Evolutionary conservation across 768 basidiomycete genomes (phyloP), one percentile per base, ranked within the genome.

Genomic region (Sporobolomyces phaffii): DNA sequence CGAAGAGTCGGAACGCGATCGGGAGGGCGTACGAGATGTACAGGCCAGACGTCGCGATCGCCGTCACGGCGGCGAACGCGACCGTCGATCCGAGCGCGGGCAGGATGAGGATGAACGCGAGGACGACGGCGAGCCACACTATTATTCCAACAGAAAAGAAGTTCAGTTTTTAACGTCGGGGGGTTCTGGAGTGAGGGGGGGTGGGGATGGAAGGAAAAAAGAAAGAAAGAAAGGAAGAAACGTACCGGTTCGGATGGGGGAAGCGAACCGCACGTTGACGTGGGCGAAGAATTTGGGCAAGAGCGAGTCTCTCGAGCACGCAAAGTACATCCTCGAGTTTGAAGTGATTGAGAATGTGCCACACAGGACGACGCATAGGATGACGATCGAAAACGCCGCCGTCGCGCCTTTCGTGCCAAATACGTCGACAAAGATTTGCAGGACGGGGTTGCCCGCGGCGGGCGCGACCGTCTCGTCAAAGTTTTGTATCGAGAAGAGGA

Each of bases 321-420:
- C 86, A 74, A 85, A 90, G 85, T 87, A 87, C 88, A 89, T 89
- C 0, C 88, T 81, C 5, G 85, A 87, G 74, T 89, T 90, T 1
- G 85, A 85, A 0, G 88, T 88, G 54, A 90, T 78, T 0, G 87
- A 88, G 78, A 90, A 90, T 0, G 85, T 87, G 18, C 56, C 86
- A 29, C 40, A 50, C 24, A 67, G 63, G 26, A 58, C 65, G 20
- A 75, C 65, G 45, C 68, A 70, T n/a, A 69, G 13, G 33, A 64
- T 48, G 20, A 65, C 41, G 29, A 66, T 29, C 5, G 61, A 38
- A 15, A 70, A 38, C 0, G 60, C 58, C 1, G 49, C 86, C 60
- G 87, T 88, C 0, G 87, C 87, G 3, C 88, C 87, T 38, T 83
- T 83, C 73, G 84, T 81, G 2, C 88, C 88, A 3, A 89, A 86